These are phyloP conservation scores for Allomyces javanicus DNA, from an alignment of 192 early-diverging fungal genomes.

Conservation along the genomic window DNA sequence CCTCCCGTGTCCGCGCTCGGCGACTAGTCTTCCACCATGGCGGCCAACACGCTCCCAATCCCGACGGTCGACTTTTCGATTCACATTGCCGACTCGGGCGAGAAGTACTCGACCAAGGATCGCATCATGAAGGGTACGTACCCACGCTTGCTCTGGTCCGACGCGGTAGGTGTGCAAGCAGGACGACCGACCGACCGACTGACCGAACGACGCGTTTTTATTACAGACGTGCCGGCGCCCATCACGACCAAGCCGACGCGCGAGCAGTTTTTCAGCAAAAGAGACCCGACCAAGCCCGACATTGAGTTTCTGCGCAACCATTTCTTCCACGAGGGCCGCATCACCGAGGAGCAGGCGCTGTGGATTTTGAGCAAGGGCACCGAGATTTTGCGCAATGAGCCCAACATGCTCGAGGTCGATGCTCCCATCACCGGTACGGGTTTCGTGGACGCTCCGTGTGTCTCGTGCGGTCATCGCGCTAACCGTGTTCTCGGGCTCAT, in stretches of 20 bases:
- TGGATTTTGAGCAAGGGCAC: constrained; percentile 67
- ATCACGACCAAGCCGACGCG: constrained; percentile 29
- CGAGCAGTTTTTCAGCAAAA: constrained; percentile 46
- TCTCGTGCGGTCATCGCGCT: background rate
- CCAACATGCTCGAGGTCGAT: constrained; percentile 67
- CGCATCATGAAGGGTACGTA: background rate
- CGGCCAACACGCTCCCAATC: background rate
- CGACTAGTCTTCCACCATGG: no score
- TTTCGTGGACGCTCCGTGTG: background rate
- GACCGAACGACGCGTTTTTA: no score
- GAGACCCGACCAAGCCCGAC: constrained; percentile 51
- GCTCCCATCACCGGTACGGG: constrained; percentile 69
- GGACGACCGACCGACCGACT: no score
- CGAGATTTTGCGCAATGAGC: constrained; percentile 57
- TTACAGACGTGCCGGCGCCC: constrained; percentile 23
- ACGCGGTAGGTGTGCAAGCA: no score
- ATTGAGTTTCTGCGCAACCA: constrained; percentile 70
- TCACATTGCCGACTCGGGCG: background rate
- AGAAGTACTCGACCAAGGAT: background rate
- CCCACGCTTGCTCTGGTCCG: no score
- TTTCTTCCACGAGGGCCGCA: constrained; percentile 78
- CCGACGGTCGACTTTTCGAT: background rate
- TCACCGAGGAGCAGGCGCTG: constrained; percentile 80
- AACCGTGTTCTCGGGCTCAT: background rate
- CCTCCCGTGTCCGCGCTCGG: no score